These are phyloP conservation scores for Pythium aristosporum DNA, from an alignment of 352 stramenopile species.

Conservation along the genomic window DNA sequence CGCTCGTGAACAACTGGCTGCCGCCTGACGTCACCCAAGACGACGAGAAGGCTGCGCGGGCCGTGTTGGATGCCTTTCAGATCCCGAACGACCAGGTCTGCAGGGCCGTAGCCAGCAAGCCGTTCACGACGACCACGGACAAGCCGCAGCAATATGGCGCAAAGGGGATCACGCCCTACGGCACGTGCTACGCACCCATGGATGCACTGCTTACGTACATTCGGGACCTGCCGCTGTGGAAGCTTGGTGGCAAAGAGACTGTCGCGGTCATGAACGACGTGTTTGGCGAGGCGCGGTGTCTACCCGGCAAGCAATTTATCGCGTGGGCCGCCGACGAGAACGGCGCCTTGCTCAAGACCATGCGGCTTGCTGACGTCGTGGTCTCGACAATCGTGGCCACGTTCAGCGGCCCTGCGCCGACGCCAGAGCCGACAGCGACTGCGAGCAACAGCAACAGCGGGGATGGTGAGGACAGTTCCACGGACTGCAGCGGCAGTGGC, in stretches of 20 bases:
- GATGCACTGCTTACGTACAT: slow-evolving; percentile 10
- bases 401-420: neutral
- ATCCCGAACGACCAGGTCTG: slow-evolving; percentile 22
- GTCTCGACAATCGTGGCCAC: neutral
- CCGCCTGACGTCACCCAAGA: neutral
- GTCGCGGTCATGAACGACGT: neutral
- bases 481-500: neutral
- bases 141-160: slow-evolving; percentile 4
- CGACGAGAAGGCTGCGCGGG: slow-evolving; percentile 9
- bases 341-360: slow-evolving; percentile 3
- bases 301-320: slow-evolving; percentile 1
- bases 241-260: neutral
- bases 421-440: neutral
- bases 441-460: slow-evolving; percentile 5
- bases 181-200: slow-evolving; percentile 8
- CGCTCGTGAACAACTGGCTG: slow-evolving; percentile 13
- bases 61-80: slow-evolving; percentile 15
- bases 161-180: slow-evolving; percentile 1
- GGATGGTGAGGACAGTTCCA: neutral
- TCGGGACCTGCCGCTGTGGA: slow-evolving; percentile 9
- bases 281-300: slow-evolving; percentile 9
- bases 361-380: neutral
- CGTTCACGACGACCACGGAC: slow-evolving; percentile 11
- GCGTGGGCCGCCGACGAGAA: slow-evolving; percentile 6
- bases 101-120: slow-evolving; percentile 6